Percentiles rank a stretch among this genome's conserved stretches.
Evolutionary conservation across 2,329 filamentous ascomycete genomes (phyloP).

Genomic region (Geoglossum cookeanum): DNA sequence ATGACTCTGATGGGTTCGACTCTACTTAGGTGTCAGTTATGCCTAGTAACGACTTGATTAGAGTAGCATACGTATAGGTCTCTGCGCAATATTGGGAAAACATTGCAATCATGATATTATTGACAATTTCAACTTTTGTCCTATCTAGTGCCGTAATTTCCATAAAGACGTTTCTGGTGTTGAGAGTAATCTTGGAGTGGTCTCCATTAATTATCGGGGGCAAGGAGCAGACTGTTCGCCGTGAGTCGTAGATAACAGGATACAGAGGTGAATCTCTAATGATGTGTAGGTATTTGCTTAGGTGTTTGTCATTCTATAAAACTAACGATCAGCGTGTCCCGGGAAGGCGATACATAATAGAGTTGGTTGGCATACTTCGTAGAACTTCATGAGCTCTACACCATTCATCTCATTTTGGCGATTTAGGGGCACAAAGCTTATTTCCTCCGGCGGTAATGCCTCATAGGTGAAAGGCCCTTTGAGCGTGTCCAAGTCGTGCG

Average conservation of each 20-base stretch:
- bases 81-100: conserved; percentile 83
- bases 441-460: conserved; percentile 74
- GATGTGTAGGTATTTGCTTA: conserved; percentile 81
- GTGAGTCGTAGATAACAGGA: conserved; percentile 84
- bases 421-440: conserved; percentile 80
- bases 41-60: not conserved
- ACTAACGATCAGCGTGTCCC: conserved; percentile 7
- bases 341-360: not conserved
- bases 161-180: conserved; percentile 89
- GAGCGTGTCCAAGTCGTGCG: conserved; percentile 86
- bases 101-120: conserved; percentile 92
- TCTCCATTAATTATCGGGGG: conserved; percentile 96
- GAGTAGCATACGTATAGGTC: conserved; percentile 46
- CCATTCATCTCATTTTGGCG: conserved; percentile 77
- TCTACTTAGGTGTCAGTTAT: conserved; percentile 12
- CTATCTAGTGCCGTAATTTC: conserved; percentile 91
- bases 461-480: conserved; percentile 95
- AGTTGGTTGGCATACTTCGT: conserved; percentile 34
- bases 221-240: conserved; percentile 73
- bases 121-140: conserved; percentile 91
- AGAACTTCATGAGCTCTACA: conserved; percentile 81
- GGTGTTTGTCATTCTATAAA: conserved; percentile 62
- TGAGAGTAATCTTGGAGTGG: conserved; percentile 83
- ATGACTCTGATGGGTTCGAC: conserved; percentile 86
- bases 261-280: conserved; percentile 88